Conservation (phyloP, 78 protist genomes). For the Monosiga brevicollis region DNA sequence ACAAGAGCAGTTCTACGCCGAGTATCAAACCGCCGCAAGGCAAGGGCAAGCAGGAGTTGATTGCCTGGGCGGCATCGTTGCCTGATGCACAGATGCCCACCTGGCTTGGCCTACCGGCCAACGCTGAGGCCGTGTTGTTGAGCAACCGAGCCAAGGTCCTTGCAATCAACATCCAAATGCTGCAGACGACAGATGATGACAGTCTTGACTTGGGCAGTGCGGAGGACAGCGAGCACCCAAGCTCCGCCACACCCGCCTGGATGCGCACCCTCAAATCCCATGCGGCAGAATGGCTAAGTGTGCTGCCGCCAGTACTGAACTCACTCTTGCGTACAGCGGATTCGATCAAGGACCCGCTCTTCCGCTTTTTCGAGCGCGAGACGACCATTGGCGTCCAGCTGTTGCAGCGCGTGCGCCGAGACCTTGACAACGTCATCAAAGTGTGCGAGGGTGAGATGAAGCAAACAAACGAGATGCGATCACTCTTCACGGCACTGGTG, state of each 20-base stretch:
- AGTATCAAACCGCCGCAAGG: conserved; percentile 36
- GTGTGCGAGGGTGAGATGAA: conserved; percentile 42
- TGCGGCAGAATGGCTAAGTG: not conserved
- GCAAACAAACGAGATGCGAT: conserved; percentile 58
- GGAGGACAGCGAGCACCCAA: not conserved
- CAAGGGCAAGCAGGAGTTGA: conserved; percentile 24
- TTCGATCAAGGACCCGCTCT: conserved; percentile 51
- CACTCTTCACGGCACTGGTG: conserved; percentile 24
- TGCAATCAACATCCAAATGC: not conserved
- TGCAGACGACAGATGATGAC: not conserved
- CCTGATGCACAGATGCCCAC: conserved; percentile 64
- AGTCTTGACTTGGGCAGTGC: not conserved
- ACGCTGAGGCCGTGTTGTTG: conserved; percentile 57
- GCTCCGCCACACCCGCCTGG: not conserved
- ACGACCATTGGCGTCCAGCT: conserved; percentile 46
- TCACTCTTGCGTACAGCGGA: conserved; percentile 3
- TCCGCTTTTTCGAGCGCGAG: conserved; percentile 72
- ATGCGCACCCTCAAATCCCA: not conserved
- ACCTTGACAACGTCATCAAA: conserved; percentile 27
- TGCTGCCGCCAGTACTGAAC: conserved; percentile 8
- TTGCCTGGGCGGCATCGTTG: conserved; percentile 46
- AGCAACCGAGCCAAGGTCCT: not conserved
- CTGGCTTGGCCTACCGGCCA: conserved; percentile 79
- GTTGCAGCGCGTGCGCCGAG: conserved; percentile 45
- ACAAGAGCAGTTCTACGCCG: too few relatives aligned